Evolutionary conservation across 768 basidiomycete species (phyloP), one percentile per base, ranked within the genome.

Genomic region (Phanerodontia chrysosporium): DNA sequence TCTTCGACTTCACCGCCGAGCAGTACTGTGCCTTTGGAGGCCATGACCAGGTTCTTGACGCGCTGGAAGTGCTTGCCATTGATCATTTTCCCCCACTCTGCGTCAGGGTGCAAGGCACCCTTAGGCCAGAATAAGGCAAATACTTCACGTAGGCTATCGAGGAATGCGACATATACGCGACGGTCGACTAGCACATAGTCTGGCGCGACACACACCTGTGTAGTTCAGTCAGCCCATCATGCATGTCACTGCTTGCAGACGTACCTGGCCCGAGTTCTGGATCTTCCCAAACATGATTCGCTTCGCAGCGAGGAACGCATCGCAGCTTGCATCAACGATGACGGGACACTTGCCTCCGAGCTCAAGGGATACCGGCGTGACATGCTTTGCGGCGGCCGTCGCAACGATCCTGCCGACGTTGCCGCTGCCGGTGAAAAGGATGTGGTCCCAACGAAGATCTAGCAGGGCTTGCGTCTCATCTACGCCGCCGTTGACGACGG

Each of bases 201-300:
- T 0, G 78, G 78, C 0, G 74, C 61, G 8, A 78, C 69, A 45
- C 76, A 78, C 14, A 76, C 65, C 76, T 76, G n/a, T 45, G 36
- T 35, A 18, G 28, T 39, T 24, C n/a, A n/a, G 22, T 5, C 0
- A 29, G 49, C 25, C 5, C 16, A 6, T 6, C 6, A 7, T 13
- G 32, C 32, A 35, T n/a, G n/a, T n/a, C n/a, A 13, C 32, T 7
- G 32, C 32, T 35, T 35, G 32, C 32, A 13, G 32, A 35, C 32
- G 32, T 6, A 61, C 60, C 60, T 61, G 63, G 1, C 63, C 59
- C 13, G 53, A 5, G 32, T 57, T 64, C 22, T 81, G 76, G 58
- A 74, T 73, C 69, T 89, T 89, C 0, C 83, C 88, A 80, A 80
- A 88, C 21, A 89, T 69, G 30, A 86, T 78, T 9, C 87, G 80